These are phyloP conservation scores for Magnolia kwangsiensis DNA, from an alignment of 164 flowering plant species.

Conservation along the genomic window DNA sequence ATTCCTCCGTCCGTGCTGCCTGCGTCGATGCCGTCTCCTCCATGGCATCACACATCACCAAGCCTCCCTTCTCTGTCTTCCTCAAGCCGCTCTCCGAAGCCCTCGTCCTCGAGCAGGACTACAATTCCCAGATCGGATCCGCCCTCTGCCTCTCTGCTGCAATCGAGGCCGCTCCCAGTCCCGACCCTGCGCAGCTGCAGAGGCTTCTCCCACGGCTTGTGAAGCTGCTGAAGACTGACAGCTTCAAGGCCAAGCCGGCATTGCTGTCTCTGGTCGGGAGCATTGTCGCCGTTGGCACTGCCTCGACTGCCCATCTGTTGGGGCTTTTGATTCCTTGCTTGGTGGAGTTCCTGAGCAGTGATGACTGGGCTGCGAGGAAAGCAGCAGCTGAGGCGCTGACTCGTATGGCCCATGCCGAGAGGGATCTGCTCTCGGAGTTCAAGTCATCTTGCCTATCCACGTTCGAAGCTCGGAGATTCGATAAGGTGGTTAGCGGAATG, in stretches of 20 bases:
- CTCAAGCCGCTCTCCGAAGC: conserved; percentile 63
- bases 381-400: conserved; percentile 69
- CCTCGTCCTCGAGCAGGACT: conserved; percentile 68
- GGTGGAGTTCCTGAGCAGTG: conserved; percentile 58
- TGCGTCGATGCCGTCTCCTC: conserved; percentile 48
- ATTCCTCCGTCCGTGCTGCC: conserved; percentile 63
- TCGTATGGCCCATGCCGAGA: conserved; percentile 64
- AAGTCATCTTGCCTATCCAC: conserved; percentile 49
- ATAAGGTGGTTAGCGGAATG: conserved; percentile 51
- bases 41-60: conserved; percentile 43
- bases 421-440: conserved; percentile 44
- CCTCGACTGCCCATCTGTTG: conserved; percentile 24
- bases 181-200: conserved; percentile 49
- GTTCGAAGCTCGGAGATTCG: conserved; percentile 65
- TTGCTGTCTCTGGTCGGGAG: conserved; percentile 56
- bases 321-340: conserved; percentile 49
- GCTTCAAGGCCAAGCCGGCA: conserved; percentile 76
- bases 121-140: conserved; percentile 60
- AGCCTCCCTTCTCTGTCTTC: conserved; percentile 42
- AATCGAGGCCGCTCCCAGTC: conserved; percentile 55
- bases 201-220: conserved; percentile 50
- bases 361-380: conserved; percentile 90
- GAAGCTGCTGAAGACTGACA: conserved; percentile 55
- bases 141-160: conserved; percentile 76
- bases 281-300: conserved; percentile 51